These are phyloP conservation scores for Tylopilus vinaceipallidus DNA, from an alignment of 768 basidiomycete genomes.

Conservation along the genomic window DNA sequence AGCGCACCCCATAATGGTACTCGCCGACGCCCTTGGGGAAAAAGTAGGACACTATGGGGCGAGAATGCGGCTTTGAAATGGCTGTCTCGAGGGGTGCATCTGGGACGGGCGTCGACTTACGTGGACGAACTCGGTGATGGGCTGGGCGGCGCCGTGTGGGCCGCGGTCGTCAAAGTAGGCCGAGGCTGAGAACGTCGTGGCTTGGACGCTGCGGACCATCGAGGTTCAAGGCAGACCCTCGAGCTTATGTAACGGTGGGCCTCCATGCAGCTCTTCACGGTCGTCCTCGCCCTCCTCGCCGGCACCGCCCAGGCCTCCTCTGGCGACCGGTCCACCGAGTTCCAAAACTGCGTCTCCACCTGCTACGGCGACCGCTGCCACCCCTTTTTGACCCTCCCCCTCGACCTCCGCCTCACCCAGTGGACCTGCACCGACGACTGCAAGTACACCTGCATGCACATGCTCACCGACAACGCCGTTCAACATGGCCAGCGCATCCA, in stretches of 20 bases:
- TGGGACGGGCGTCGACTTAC: conserved; percentile 41
- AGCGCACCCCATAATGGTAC: conserved; percentile 91
- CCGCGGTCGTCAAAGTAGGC: conserved; percentile 80
- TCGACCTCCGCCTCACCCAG: conserved; percentile 63
- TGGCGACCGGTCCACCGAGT: conserved; percentile 35
- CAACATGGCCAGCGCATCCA: conserved; percentile 44
- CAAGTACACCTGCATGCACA: conserved; percentile 86
- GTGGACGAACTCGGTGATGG: conserved; percentile 76
- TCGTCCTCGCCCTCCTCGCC: conserved; percentile 14
- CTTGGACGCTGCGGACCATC: conserved; percentile 39
- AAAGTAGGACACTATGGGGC: conserved; percentile 94
- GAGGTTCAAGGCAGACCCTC: too few relatives aligned
- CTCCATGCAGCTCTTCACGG: background rate
- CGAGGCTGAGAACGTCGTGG: conserved; percentile 66
- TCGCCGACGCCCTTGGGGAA: conserved; percentile 92
- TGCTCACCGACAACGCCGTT: conserved; percentile 60
- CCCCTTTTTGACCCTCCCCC: conserved; percentile 40
- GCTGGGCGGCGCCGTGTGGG: conserved; percentile 64
- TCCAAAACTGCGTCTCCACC: conserved; percentile 36
- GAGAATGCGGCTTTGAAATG: conserved; percentile 30
- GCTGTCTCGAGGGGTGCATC: background rate
- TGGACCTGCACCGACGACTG: conserved; percentile 92
- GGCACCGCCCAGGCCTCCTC: conserved; percentile 21
- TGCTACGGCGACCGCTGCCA: conserved; percentile 33
- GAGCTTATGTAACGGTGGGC: conserved; percentile 18